Evolutionary conservation across 257 asterid genomes (phyloP).

Genomic region (Salvia hispanica): DNA sequence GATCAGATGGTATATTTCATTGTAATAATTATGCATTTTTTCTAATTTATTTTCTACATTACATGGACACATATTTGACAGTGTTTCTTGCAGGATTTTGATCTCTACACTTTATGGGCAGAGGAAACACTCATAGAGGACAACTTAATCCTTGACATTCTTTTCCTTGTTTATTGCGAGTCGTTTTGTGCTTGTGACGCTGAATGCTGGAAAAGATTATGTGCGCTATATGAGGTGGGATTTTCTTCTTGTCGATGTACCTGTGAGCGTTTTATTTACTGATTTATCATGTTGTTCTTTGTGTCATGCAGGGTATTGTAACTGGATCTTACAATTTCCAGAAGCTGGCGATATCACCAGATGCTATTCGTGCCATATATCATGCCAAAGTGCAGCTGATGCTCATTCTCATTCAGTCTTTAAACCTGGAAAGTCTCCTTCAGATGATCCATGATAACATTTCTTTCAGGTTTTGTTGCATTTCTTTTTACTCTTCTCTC

Average conservation of each 20-base stretch:
- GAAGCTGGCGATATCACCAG: conserved; percentile 78
- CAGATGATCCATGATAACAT: conserved; percentile 86
- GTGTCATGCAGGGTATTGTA: conserved; percentile 60
- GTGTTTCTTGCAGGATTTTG: conserved; percentile 64
- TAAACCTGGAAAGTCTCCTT: conserved; percentile 86
- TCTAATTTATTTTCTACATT: conserved; percentile 2
- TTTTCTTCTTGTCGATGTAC: conserved; percentile 28
- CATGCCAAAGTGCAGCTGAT: conserved; percentile 82
- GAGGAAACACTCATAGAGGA: conserved; percentile 85
- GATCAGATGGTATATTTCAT: conserved; percentile 72
- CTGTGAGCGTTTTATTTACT: conserved; percentile 24
- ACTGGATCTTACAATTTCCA: conserved; percentile 71
- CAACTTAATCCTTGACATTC: conserved; percentile 79
- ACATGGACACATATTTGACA: conserved; percentile 15
- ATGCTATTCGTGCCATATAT: conserved; percentile 62
- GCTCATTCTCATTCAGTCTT: conserved; percentile 80
- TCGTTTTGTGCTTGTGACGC: conserved; percentile 69
- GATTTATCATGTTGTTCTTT: conserved; percentile 27
- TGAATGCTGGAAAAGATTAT: conserved; percentile 74
- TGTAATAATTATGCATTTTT: neutral
- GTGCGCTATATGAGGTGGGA: conserved; percentile 76
- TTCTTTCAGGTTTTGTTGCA: conserved; percentile 73
- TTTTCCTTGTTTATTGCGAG: conserved; percentile 82
- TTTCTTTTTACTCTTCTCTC: neutral
- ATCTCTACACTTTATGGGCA: conserved; percentile 80